These are phyloP conservation scores for Ophioceras dolichostomum DNA, from an alignment of 2,329 filamentous ascomycete genomes.

Conservation along the genomic window DNA sequence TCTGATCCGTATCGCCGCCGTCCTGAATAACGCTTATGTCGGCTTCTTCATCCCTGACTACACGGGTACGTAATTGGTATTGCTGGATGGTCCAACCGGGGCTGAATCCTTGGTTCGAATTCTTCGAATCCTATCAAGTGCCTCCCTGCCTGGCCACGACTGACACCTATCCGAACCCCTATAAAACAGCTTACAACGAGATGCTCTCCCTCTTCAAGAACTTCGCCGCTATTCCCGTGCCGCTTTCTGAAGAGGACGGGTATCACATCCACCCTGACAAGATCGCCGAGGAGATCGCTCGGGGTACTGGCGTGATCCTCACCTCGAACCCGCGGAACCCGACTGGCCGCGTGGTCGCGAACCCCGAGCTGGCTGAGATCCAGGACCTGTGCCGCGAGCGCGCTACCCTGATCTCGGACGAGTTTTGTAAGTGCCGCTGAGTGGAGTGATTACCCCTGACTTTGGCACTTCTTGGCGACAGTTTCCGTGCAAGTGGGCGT, in stretches of 20 bases:
- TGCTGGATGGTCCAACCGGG: too few relatives aligned
- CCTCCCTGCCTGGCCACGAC: too few relatives aligned
- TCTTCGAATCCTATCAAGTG: too few relatives aligned
- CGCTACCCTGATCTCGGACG: conserved; percentile 86
- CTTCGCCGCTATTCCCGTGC: conserved; percentile 80
- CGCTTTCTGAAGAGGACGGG: conserved; percentile 70
- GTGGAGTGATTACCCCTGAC: background rate
- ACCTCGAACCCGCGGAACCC: conserved; percentile 95
- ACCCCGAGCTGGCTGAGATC: conserved; percentile 77
- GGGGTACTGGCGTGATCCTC: conserved; percentile 77
- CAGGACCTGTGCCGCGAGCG: conserved; percentile 87
- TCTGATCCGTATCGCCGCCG: conserved; percentile 86
- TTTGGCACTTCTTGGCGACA: background rate
- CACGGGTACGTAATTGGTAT: too few relatives aligned
- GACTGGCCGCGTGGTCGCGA: conserved; percentile 75
- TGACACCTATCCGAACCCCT: too few relatives aligned
- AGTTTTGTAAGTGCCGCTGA: conserved; percentile 59
- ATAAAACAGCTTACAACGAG: conserved; percentile 93
- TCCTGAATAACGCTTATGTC: conserved; percentile 83
- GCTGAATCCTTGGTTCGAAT: too few relatives aligned
- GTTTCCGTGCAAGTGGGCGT: too few relatives aligned
- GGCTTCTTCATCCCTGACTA: conserved; percentile 94
- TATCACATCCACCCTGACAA: conserved; percentile 92
- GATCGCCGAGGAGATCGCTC: conserved; percentile 81
- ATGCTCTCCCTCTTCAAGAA: conserved; percentile 95